Evolutionary conservation across 2,329 filamentous ascomycete species (phyloP).

Genomic region (Trichoderma sp.): DNA sequence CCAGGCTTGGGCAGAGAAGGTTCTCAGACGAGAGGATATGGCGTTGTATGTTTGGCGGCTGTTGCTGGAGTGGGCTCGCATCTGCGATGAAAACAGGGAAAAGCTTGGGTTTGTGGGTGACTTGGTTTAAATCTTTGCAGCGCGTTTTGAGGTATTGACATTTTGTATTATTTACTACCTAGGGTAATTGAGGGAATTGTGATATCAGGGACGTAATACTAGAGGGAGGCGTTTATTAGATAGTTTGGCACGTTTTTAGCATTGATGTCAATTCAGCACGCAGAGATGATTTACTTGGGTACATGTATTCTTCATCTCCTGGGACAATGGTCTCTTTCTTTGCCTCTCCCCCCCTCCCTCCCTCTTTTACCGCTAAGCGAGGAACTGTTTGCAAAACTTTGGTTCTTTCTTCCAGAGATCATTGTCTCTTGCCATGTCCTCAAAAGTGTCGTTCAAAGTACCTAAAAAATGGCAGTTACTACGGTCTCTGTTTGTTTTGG

Average conservation of each 20-base stretch:
- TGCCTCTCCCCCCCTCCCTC: not conserved
- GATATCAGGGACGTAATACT: not conserved
- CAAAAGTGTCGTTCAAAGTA: not conserved
- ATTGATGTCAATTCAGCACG: not conserved
- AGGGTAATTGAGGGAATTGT: not conserved
- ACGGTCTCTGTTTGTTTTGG: not conserved
- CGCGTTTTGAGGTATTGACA: not conserved
- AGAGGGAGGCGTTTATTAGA: not conserved
- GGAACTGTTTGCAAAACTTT: not conserved
- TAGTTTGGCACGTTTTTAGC: not conserved
- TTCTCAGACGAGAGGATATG: slow-evolving; percentile 63
- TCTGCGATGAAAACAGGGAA: slow-evolving; percentile 46
- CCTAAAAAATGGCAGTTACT: not conserved
- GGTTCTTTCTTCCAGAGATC: not conserved
- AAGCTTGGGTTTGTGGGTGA: slow-evolving; percentile 46
- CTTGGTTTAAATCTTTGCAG: slow-evolving; percentile 25
- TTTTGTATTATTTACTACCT: not conserved
- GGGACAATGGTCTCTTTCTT: not conserved
- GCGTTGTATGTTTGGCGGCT: slow-evolving; percentile 62
- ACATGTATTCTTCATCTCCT: not conserved
- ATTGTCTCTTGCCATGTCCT: not conserved
- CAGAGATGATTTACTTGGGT: not conserved
- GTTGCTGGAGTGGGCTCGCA: slow-evolving; percentile 55
- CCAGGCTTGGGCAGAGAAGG: slow-evolving; percentile 59
- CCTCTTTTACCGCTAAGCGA: not conserved